These are phyloP conservation scores for Conticribra weissflogii DNA, from an alignment of 108 stramenopile species.

Conservation along the genomic window DNA sequence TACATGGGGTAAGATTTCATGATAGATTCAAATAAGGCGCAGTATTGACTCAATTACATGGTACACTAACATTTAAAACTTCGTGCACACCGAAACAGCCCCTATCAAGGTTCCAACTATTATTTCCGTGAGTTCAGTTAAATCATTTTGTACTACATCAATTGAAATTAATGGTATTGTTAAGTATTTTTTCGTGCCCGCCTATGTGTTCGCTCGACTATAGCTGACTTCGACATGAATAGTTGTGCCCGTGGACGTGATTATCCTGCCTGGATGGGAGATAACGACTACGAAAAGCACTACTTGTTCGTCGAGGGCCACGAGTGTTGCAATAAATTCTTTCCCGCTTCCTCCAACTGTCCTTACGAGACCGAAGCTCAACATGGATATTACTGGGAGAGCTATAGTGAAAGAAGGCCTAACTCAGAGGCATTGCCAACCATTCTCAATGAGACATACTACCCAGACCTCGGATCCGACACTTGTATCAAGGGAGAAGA, in stretches of 20 bases:
- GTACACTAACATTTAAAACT: background rate
- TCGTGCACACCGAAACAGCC: too few species aligned
- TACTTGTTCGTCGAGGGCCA: slow-evolving; percentile 21
- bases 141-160: too few species aligned
- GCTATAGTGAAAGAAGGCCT: background rate
- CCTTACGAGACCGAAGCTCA: slow-evolving; percentile 22
- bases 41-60: too few species aligned
- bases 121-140: too few species aligned
- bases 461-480: slow-evolving; percentile 12
- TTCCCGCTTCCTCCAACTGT: slow-evolving; percentile 26
- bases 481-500: slow-evolving; percentile 28
- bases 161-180: too few species aligned
- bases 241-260: slow-evolving; percentile 19
- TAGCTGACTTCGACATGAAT: background rate
- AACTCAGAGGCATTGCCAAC: slow-evolving; percentile 1
- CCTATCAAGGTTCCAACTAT: slow-evolving; percentile 6
- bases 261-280: slow-evolving; percentile 36
- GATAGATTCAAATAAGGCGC: too few species aligned
- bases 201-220: too few species aligned
- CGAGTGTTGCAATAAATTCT: slow-evolving; percentile 24
- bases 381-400: slow-evolving; percentile 31
- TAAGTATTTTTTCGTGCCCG: too few species aligned
- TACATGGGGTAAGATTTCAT: too few species aligned
- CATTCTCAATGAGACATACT: slow-evolving; percentile 29
- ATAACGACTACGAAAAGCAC: slow-evolving; percentile 14